Evolutionary conservation across 495 filamentous ascomycete species (phyloP).

Genomic region (Annulohypoxylon stygium): DNA sequence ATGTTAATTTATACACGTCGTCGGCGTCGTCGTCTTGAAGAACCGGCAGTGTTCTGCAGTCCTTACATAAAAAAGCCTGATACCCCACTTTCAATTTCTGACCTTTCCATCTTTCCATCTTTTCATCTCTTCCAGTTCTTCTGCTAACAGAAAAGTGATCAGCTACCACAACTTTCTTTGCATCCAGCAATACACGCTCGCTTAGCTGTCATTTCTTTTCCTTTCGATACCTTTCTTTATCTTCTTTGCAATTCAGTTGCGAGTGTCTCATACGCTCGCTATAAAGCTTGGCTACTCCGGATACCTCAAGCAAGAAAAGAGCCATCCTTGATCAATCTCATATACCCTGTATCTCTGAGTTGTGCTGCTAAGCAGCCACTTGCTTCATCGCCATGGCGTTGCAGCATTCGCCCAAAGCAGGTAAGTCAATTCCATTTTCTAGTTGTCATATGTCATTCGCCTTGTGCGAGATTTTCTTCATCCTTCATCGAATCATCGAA

Average conservation of each 20-base stretch:
- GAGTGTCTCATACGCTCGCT: no score
- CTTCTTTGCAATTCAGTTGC: no score
- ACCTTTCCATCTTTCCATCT: not conserved
- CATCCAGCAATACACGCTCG: not conserved
- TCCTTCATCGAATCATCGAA: not conserved
- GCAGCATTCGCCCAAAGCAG: not conserved
- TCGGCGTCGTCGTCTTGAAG: not conserved
- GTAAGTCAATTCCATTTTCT: slow-evolving; percentile 5
- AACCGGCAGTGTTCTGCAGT: not conserved
- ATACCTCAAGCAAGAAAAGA: no score
- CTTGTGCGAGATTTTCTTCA: no score
- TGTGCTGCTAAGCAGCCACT: not conserved
- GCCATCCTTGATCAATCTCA: not conserved
- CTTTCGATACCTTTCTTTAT: no score
- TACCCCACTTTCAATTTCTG: not conserved
- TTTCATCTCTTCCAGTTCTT: not conserved
- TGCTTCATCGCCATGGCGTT: not conserved
- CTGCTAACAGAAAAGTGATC: not conserved
- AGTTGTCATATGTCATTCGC: not conserved
- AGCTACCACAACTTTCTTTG: not conserved
- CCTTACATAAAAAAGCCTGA: not conserved
- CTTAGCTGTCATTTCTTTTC: no score
- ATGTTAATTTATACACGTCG: not conserved
- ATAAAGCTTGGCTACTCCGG: no score
- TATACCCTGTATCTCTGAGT: not conserved